phyloP scores from a whole-genome alignment of 371 early-diverging fungal genomes.

The Lichtheimia corymbifera region DNA sequence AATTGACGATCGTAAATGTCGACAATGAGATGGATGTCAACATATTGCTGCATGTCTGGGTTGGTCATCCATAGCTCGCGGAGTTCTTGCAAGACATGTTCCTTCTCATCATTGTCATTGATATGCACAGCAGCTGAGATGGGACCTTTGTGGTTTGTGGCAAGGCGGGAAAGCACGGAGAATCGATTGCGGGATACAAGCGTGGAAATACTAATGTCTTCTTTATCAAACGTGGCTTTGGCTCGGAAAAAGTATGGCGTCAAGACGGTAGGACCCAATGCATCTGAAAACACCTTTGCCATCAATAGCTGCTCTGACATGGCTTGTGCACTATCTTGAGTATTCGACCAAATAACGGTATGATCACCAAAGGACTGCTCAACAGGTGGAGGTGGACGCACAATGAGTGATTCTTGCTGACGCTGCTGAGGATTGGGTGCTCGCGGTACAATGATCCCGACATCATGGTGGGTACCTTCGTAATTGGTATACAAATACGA shows the following conservation, averaged over 20 bases:
- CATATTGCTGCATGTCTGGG: constrained; percentile 56
- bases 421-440: constrained; percentile 10
- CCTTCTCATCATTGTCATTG: constrained; percentile 54
- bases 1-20: constrained; percentile 71
- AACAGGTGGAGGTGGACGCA: too few species aligned
- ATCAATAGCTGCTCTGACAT: constrained; percentile 54
- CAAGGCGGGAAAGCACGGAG: constrained; percentile 52
- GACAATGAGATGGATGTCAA: constrained; percentile 65
- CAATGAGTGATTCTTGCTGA: constrained; percentile 3
- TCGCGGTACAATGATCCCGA: constrained; percentile 15
- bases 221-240: constrained; percentile 43
- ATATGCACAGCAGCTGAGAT: constrained; percentile 70
- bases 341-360: constrained; percentile 20
- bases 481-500: constrained; percentile 17
- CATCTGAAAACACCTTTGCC: constrained; percentile 63
- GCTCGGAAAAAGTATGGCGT: constrained; percentile 65
- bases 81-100: constrained; percentile 49
- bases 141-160: constrained; percentile 64
- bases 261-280: constrained; percentile 65
- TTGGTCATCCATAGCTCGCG: constrained; percentile 53
- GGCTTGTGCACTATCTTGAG: constrained; percentile 18
- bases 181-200: constrained; percentile 64
- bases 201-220: constrained; percentile 67
- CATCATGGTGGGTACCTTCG: constrained; percentile 5
- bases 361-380: constrained; percentile 13